Percentiles rank a stretch among this genome's conserved stretches.
Evolutionary conservation across 331 rosid species (phyloP).

Genomic region (Pyracantha coccinea): DNA sequence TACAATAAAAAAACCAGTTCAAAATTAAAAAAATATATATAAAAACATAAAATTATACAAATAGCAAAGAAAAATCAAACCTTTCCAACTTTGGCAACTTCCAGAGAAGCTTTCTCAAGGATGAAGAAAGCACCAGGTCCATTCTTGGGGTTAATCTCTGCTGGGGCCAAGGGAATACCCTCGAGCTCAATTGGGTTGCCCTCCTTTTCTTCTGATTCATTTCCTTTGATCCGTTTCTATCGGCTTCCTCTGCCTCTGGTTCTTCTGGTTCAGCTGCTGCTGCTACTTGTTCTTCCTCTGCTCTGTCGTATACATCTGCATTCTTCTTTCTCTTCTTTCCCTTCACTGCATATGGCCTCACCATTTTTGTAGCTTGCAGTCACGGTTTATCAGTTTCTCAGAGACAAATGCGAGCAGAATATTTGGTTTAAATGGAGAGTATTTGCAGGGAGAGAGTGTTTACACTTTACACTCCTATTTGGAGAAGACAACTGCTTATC

Average conservation of each 20-base stretch:
- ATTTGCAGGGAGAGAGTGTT: not conserved
- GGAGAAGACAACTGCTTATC: not conserved
- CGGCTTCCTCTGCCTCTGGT: conserved; percentile 1
- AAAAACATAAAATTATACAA: not conserved
- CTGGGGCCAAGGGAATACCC: conserved; percentile 48
- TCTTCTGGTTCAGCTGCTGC: conserved; percentile 14
- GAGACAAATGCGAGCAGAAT: not conserved
- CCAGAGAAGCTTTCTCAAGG: conserved; percentile 83
- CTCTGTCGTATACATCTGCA: conserved; percentile 30
- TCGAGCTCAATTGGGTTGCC: conserved; percentile 24
- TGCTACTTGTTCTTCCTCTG: conserved; percentile 15
- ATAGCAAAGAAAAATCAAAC: conserved; percentile 13
- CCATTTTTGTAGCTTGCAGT: conserved; percentile 22
- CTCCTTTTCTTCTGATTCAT: not conserved
- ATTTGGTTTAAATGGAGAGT: not conserved
- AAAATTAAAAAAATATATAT: not conserved
- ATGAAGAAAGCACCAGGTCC: conserved; percentile 50
- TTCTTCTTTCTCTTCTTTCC: conserved; percentile 49
- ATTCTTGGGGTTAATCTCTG: conserved; percentile 8
- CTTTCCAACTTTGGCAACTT: conserved; percentile 91
- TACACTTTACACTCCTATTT: too few species aligned
- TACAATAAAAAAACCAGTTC: too few species aligned
- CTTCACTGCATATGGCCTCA: conserved; percentile 42
- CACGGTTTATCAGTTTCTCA: not conserved
- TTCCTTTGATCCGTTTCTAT: not conserved